Conservation (phyloP, 768 basidiomycete genomes). For the Suillus ampliporus region DNA sequence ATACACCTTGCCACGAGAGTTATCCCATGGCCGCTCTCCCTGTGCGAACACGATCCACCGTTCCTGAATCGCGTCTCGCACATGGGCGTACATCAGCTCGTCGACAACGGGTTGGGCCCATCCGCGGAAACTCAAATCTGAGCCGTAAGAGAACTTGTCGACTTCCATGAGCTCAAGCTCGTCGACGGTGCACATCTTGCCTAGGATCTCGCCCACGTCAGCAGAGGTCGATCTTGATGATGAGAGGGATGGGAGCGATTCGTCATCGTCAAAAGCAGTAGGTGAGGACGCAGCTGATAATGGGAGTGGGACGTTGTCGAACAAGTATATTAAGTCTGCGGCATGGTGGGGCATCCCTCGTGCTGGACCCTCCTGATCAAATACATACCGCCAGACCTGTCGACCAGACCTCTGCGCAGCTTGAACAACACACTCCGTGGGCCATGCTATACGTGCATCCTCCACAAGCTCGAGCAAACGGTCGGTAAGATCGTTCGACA, state of each 20-base stretch:
- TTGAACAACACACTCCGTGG: conserved; percentile 66
- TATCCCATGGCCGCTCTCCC: conserved; percentile 74
- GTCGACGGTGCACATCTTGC: conserved; percentile 26
- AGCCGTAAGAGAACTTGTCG: conserved; percentile 24
- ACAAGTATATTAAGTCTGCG: conserved; percentile 77
- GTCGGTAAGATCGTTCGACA: conserved; percentile 69
- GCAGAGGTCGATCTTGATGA: conserved; percentile 33
- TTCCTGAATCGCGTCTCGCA: conserved; percentile 74
- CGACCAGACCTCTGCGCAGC: conserved; percentile 56
- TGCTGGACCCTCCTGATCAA: conserved; percentile 79
- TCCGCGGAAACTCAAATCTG: conserved; percentile 35
- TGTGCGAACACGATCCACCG: conserved; percentile 79
- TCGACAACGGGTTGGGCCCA: conserved; percentile 68
- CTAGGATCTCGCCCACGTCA: conserved; percentile 23
- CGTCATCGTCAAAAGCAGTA: conserved; percentile 41
- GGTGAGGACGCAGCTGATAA: conserved; percentile 40
- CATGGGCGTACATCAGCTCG: conserved; percentile 66
- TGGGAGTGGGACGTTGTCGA: conserved; percentile 73
- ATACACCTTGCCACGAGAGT: conserved; percentile 61
- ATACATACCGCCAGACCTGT: conserved; percentile 81
- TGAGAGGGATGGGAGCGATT: conserved; percentile 33
- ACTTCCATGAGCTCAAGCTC: conserved; percentile 34
- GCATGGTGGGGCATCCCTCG: conserved; percentile 71
- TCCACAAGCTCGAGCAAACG: conserved; percentile 76
- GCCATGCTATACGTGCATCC: conserved; percentile 79